Conservation (phyloP, 2,329 filamentous ascomycete genomes). For the Xylariaceae sp. region DNA sequence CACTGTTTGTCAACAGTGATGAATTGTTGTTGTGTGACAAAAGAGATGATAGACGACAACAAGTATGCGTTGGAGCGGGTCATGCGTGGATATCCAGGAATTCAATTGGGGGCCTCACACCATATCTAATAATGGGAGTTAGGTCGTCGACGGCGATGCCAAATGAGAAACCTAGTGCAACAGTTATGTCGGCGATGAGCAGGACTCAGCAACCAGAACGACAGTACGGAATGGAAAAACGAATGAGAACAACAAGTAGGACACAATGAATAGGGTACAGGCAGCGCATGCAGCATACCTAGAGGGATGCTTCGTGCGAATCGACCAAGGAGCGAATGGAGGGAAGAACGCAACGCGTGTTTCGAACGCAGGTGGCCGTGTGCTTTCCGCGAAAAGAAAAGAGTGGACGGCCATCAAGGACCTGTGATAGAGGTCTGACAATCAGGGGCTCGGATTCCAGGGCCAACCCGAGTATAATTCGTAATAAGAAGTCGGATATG, state of each 20-base stretch:
- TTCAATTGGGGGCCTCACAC: not conserved
- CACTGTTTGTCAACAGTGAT: not conserved
- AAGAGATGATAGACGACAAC: not conserved
- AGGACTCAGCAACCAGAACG: not conserved
- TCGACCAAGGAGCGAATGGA: not conserved
- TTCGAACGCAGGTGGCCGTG: conserved; percentile 15
- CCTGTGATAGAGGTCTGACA: not conserved
- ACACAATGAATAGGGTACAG: conserved; percentile 2
- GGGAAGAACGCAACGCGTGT: not conserved
- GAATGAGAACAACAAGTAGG: not conserved
- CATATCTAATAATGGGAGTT: not conserved
- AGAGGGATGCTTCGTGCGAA: not conserved
- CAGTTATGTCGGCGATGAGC: not conserved
- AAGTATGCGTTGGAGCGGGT: conserved; percentile 2
- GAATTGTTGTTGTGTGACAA: not conserved
- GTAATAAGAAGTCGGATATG: not conserved
- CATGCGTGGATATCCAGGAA: not conserved
- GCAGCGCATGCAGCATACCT: conserved; percentile 10
- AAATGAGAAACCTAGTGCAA: not conserved
- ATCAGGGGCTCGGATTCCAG: not conserved
- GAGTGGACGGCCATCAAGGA: not conserved
- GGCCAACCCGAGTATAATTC: not conserved
- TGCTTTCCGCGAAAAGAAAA: conserved; percentile 7
- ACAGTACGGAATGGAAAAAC: not conserved
- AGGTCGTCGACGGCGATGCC: not conserved